A percentile compares a stretch with the other conserved stretches of the same genome.
These are phyloP conservation scores for Tuber calosporum DNA, from an alignment of 495 filamentous ascomycete species.

Conservation along the genomic window DNA sequence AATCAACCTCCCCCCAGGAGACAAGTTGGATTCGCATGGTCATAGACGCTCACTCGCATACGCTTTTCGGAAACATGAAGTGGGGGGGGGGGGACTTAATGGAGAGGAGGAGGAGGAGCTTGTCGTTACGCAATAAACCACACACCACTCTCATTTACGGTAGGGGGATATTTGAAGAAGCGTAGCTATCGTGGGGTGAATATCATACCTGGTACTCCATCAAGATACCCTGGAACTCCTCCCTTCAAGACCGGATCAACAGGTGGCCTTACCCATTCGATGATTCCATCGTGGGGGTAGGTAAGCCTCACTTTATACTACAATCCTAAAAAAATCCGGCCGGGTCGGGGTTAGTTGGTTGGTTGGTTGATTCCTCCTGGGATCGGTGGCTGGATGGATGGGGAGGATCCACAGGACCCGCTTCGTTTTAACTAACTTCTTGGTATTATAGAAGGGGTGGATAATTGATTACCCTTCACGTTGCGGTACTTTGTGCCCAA, in stretches of 20 bases:
- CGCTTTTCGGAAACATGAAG: constrained; percentile 49
- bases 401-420: background rate
- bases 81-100: constrained; percentile 49
- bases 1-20: constrained; percentile 46
- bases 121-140: constrained; percentile 51
- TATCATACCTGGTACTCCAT: constrained; percentile 57
- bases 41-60: constrained; percentile 53
- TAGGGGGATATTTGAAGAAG: background rate
- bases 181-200: constrained; percentile 51
- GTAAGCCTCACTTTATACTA: constrained; percentile 48
- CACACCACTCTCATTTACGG: background rate
- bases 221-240: constrained; percentile 50
- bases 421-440: too few relatives aligned
- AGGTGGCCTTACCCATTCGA: constrained; percentile 55
- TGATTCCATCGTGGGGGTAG: constrained; percentile 51
- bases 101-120: constrained; percentile 56
- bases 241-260: constrained; percentile 50
- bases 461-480: background rate
- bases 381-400: constrained; percentile 45
- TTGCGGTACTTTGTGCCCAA: background rate
- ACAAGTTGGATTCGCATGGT: constrained; percentile 52
- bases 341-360: too few relatives aligned
- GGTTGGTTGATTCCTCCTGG: constrained; percentile 45
- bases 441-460: too few relatives aligned
- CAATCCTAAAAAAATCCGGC: constrained; percentile 42